Conservation (phyloP, 2,329 filamentous ascomycete genomes). For the Cladosporium sp. region DNA sequence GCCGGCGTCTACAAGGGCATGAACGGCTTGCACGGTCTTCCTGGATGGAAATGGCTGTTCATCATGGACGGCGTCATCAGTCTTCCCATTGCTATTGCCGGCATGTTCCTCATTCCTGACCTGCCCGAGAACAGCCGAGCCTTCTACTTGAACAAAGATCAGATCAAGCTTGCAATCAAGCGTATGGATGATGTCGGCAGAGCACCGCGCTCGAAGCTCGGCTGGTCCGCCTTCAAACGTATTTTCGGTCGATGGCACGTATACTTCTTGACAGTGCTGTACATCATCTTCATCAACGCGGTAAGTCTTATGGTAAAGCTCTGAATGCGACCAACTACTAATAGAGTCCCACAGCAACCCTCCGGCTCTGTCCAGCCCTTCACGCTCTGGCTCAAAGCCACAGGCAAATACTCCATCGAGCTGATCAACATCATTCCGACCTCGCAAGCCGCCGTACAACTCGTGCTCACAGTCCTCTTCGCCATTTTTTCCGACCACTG, state of each 20-base stretch:
- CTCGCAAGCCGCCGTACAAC: constrained; percentile 48
- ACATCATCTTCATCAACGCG: constrained; percentile 63
- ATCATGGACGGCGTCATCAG: constrained; percentile 53
- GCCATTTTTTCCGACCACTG: constrained; percentile 64
- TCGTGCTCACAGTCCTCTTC: constrained; percentile 58
- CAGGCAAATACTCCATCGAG: constrained; percentile 40
- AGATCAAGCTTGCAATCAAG: constrained; percentile 40
- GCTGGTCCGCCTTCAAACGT: constrained; percentile 48
- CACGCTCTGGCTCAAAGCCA: constrained; percentile 39
- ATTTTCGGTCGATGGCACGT: constrained; percentile 65
- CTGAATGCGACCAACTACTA: constrained; percentile 11
- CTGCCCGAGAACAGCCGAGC: constrained; percentile 48
- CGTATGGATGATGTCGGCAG: constrained; percentile 50
- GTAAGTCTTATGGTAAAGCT: constrained; percentile 21
- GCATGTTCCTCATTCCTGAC: constrained; percentile 48
- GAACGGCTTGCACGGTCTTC: constrained; percentile 35
- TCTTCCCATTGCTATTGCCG: constrained; percentile 48
- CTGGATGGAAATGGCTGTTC: constrained; percentile 51
- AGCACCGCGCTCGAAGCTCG: constrained; percentile 34
- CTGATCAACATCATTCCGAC: constrained; percentile 58
- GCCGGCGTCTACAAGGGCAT: constrained; percentile 48
- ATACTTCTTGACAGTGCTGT: constrained; percentile 54
- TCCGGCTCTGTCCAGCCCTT: constrained; percentile 11
- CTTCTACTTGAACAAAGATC: constrained; percentile 36
- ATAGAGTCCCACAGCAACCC: neutral